These are phyloP conservation scores for Gymnopus androsaceus DNA, from an alignment of 1,284 basidiomycete genomes.

Conservation along the genomic window DNA sequence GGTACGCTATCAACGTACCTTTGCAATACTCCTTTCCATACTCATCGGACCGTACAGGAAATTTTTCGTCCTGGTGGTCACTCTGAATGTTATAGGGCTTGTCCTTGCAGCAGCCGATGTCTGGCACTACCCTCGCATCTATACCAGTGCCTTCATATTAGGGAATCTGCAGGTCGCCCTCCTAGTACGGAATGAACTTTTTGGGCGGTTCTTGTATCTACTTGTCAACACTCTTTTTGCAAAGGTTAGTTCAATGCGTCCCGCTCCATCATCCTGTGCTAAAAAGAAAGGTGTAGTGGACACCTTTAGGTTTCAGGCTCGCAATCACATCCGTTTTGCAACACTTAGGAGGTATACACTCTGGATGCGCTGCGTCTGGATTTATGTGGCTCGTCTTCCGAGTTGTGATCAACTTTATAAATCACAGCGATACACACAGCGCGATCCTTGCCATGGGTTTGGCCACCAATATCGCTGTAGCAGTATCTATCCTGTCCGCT, in stretches of 20 bases:
- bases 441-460: conserved; percentile 60
- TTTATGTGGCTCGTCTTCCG: conserved; percentile 66
- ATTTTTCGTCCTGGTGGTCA: conserved; percentile 57
- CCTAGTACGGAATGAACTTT: conserved; percentile 60
- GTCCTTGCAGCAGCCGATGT: conserved; percentile 48
- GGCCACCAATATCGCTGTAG: conserved; percentile 56
- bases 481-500: conserved; percentile 60
- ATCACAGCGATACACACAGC: conserved; percentile 54
- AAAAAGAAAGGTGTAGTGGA: conserved; percentile 54
- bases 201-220: conserved; percentile 61
- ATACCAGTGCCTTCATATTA: conserved; percentile 62
- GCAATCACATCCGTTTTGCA: conserved; percentile 64
- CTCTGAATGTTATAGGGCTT: conserved; percentile 52
- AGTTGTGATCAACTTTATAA: conserved; percentile 51
- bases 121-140: conserved; percentile 61
- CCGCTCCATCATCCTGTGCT: conserved; percentile 48
- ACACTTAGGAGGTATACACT: conserved; percentile 71
- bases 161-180: conserved; percentile 58
- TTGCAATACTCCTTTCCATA: not conserved
- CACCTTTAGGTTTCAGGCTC: conserved; percentile 62
- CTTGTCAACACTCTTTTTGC: conserved; percentile 61
- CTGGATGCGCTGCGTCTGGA: conserved; percentile 66
- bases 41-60: conserved; percentile 43
- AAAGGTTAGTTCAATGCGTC: conserved; percentile 71
- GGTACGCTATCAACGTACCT: conserved; percentile 35